These are phyloP conservation scores for Ramaria rubella DNA, from an alignment of 768 basidiomycete species.

Conservation along the genomic window DNA sequence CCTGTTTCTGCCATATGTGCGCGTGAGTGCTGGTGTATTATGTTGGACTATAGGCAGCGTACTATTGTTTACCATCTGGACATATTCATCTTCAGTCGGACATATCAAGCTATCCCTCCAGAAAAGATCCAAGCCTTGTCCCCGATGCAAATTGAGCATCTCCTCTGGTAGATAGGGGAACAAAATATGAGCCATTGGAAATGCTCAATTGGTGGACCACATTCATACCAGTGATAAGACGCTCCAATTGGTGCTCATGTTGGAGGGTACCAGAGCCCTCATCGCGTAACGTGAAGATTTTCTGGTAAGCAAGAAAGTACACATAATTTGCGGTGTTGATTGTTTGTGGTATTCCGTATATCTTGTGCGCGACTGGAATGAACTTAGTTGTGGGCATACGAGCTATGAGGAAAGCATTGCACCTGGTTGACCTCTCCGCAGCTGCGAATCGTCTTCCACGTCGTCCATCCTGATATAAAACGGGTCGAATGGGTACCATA, in stretches of 20 bases:
- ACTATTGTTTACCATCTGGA: conserved; percentile 97
- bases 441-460: conserved; percentile 86
- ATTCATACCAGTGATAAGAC: conserved; percentile 63
- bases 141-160: conserved; percentile 82
- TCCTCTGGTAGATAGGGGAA: conserved; percentile 48
- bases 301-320: conserved; percentile 89
- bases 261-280: conserved; percentile 17
- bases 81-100: conserved; percentile 91
- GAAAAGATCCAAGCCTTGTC: conserved; percentile 89
- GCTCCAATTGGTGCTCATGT: conserved; percentile 44
- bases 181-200: not conserved
- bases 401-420: conserved; percentile 13
- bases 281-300: conserved; percentile 57
- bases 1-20: conserved; percentile 67
- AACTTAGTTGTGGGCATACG: not conserved
- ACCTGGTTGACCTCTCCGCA: conserved; percentile 82
- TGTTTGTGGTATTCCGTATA: conserved; percentile 93
- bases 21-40: not conserved
- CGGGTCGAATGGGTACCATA: not conserved
- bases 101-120: conserved; percentile 91
- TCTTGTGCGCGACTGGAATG: conserved; percentile 79
- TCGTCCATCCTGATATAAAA: conserved; percentile 77
- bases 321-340: conserved; percentile 98
- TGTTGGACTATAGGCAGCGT: conserved; percentile 16
- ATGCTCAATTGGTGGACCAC: not conserved